Percentiles rank a stretch among this genome's conserved stretches.
phyloP scores from a whole-genome alignment of 2,329 filamentous ascomycete genomes.

The Sporothrix sp. region DNA sequence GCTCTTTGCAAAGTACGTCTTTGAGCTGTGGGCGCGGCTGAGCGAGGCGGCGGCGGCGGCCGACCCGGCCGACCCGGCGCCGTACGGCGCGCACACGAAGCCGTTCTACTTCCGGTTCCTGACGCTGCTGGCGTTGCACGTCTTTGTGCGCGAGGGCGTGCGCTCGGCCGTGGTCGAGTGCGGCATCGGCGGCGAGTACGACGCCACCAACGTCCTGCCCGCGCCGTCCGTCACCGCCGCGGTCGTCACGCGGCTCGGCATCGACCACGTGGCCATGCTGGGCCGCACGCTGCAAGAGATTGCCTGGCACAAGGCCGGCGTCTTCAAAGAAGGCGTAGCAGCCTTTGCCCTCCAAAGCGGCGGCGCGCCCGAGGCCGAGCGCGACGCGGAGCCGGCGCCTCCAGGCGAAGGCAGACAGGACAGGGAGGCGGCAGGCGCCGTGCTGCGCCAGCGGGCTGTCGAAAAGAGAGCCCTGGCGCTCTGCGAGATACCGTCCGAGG shows the following conservation, averaged over 20 bases:
- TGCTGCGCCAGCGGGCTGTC: conserved; percentile 46
- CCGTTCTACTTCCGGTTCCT: conserved; percentile 90
- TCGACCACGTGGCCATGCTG: conserved; percentile 57
- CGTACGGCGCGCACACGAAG: conserved; percentile 53
- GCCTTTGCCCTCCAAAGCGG: conserved; percentile 46
- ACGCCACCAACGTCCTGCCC: conserved; percentile 70
- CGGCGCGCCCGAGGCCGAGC: neutral
- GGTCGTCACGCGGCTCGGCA: conserved; percentile 45
- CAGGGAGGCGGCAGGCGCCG: conserved; percentile 32
- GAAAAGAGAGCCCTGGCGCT: conserved; percentile 40
- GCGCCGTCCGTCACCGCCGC: conserved; percentile 15
- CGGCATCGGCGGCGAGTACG: conserved; percentile 64
- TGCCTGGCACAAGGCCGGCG: conserved; percentile 65
- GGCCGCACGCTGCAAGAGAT: conserved; percentile 56
- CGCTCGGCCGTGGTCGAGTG: conserved; percentile 78
- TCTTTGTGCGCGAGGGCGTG: conserved; percentile 68
- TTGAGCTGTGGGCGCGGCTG: conserved; percentile 67
- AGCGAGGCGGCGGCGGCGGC: conserved; percentile 29
- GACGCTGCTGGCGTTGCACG: conserved; percentile 78
- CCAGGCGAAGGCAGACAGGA: conserved; percentile 15
- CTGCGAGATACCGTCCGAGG: conserved; percentile 36
- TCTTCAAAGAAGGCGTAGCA: conserved; percentile 51
- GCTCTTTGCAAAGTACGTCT: conserved; percentile 68
- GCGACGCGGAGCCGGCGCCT: neutral
- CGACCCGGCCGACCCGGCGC: conserved; percentile 32